Conservation (phyloP, 2,329 filamentous ascomycete species). For the Penicillium sclerotiorum region DNA sequence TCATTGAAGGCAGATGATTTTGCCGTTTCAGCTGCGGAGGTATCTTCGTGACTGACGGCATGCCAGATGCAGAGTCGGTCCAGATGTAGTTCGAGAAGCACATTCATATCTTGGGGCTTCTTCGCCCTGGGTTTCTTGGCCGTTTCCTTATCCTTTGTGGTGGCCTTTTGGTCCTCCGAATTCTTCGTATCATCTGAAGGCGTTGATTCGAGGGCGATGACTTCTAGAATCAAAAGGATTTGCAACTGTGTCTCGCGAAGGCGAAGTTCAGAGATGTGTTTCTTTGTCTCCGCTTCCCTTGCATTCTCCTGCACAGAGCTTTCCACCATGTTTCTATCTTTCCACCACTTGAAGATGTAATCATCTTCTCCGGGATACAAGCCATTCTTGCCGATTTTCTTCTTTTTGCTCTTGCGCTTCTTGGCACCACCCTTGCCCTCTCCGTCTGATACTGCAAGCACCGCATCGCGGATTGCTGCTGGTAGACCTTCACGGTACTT, state of each 20-base stretch:
- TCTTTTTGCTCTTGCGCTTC: constrained; percentile 42
- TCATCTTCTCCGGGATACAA: constrained; percentile 50
- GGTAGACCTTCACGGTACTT: constrained; percentile 52
- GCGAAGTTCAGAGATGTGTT: constrained; percentile 47
- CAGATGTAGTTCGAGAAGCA: constrained; percentile 50
- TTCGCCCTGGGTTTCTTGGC: constrained; percentile 35
- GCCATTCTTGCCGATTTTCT: constrained; percentile 50
- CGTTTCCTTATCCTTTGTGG: constrained; percentile 17
- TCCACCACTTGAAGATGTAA: constrained; percentile 52
- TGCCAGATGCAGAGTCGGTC: constrained; percentile 57
- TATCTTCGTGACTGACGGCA: constrained; percentile 47
- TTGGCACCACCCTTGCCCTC: constrained; percentile 28
- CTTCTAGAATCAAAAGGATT: constrained; percentile 53
- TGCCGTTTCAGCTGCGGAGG: constrained; percentile 29
- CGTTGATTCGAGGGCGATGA: constrained; percentile 45
- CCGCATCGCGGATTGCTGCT: constrained; percentile 39
- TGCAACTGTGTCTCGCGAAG: constrained; percentile 53
- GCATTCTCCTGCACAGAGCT: constrained; percentile 26
- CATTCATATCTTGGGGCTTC: constrained; percentile 46
- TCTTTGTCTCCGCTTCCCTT: constrained; percentile 43
- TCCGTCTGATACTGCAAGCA: constrained; percentile 41
- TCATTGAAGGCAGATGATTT: constrained; percentile 31
- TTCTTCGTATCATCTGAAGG: constrained; percentile 22
- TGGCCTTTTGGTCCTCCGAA: constrained; percentile 11
- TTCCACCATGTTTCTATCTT: constrained; percentile 33